A percentile compares a stretch with the other conserved stretches of the same genome.
Evolutionary conservation across 1,284 basidiomycete species (phyloP).

Genomic region (Irpex sp.): DNA sequence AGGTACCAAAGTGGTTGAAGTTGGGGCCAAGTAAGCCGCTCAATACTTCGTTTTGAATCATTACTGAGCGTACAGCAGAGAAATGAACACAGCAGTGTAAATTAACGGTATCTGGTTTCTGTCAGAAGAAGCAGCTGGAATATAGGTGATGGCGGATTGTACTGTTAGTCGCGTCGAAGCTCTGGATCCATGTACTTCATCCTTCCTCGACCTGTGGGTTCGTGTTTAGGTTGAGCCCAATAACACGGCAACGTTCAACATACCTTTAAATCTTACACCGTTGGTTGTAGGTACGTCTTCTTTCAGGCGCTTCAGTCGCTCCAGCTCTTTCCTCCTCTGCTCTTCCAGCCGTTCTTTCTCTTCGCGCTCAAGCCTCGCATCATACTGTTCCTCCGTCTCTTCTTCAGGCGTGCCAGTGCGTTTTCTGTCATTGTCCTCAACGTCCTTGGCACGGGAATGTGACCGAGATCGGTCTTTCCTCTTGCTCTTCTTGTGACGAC

Average conservation of each 20-base stretch:
- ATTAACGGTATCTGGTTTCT: no score
- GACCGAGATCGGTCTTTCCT: conserved; percentile 20
- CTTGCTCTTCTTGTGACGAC: conserved; percentile 27
- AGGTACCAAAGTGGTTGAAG: conserved; percentile 76
- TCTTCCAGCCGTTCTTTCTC: conserved; percentile 58
- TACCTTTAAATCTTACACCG: conserved; percentile 64
- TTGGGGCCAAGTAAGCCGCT: conserved; percentile 32
- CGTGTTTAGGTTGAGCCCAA: background rate
- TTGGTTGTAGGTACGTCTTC: conserved; percentile 33
- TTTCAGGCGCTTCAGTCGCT: conserved; percentile 40
- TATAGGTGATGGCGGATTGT: background rate
- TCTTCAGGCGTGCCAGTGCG: conserved; percentile 37
- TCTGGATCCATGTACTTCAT: conserved; percentile 19
- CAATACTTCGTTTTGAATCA: background rate
- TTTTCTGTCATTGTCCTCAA: conserved; percentile 24
- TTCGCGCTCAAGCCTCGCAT: conserved; percentile 66
- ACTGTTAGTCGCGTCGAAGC: conserved; percentile 8
- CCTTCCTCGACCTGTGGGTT: conserved; percentile 14
- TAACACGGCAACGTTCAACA: conserved; percentile 2
- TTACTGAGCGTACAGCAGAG: background rate
- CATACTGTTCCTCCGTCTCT: conserved; percentile 60
- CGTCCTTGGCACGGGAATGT: conserved; percentile 14
- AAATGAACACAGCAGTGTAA: background rate
- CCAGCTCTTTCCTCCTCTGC: conserved; percentile 44
- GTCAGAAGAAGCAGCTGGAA: no score